A percentile compares a stretch with the other conserved stretches of the same genome.
phyloP scores from a whole-genome alignment of 192 early-diverging fungal species.

The Podila epicladia region DNA sequence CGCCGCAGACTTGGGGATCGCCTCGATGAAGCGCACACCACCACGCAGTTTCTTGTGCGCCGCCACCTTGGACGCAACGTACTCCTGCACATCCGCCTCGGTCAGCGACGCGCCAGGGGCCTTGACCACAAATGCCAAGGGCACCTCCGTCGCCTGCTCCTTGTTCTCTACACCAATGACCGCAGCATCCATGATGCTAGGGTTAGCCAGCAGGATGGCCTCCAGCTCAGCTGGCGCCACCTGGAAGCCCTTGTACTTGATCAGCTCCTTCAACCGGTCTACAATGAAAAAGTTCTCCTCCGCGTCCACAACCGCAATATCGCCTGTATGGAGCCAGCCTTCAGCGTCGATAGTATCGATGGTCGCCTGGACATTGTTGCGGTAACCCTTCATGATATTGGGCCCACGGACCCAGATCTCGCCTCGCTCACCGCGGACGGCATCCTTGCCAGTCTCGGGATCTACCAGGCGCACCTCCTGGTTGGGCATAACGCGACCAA shows the following conservation, averaged over 20 bases:
- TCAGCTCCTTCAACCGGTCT: constrained; percentile 89
- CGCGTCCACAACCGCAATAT: constrained; percentile 76
- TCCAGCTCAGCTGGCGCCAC: constrained; percentile 93
- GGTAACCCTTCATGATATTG: constrained; percentile 91
- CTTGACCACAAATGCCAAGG: constrained; percentile 80
- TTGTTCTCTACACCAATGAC: constrained; percentile 75
- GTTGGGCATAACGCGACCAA: constrained; percentile 78
- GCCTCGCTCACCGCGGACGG: constrained; percentile 63
- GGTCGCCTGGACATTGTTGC: constrained; percentile 82
- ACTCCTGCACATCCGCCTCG: constrained; percentile 59
- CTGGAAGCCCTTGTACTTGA: constrained; percentile 90
- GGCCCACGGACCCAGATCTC: constrained; percentile 91
- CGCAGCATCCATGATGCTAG: constrained; percentile 72
- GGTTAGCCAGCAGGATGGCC: constrained; percentile 74
- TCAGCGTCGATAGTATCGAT: constrained; percentile 74
- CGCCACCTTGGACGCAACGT: constrained; percentile 71
- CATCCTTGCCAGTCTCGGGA: constrained; percentile 61
- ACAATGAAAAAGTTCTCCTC: constrained; percentile 71
- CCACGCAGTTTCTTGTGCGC: constrained; percentile 84
- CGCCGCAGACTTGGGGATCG: constrained; percentile 78
- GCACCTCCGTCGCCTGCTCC: constrained; percentile 77
- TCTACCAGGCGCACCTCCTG: constrained; percentile 81
- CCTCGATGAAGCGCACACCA: constrained; percentile 75
- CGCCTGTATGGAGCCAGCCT: constrained; percentile 86
- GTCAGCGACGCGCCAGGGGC: constrained; percentile 49